phyloP scores from a whole-genome alignment of 805 yeast species.

The Zygosaccharomyces bailii region DNA sequence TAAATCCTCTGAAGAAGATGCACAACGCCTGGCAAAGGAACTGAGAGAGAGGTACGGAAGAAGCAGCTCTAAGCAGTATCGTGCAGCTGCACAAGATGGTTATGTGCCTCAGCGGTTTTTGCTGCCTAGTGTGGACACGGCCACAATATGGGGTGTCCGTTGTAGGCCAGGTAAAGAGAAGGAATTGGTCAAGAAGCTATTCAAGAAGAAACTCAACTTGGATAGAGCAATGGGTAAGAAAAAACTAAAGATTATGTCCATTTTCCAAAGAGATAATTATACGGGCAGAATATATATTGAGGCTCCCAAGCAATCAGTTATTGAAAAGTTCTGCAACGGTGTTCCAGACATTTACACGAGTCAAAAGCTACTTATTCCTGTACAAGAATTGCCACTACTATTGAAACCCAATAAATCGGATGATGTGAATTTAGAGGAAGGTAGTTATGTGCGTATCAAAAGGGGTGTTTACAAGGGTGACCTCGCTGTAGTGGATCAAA shows the following conservation, averaged over 20 bases:
- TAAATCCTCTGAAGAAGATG: slow-evolving; percentile 88
- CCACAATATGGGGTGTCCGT: slow-evolving; percentile 92
- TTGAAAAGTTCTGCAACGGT: slow-evolving; percentile 82
- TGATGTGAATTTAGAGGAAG: slow-evolving; percentile 86
- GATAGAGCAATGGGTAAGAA: slow-evolving; percentile 59
- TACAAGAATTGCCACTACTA: slow-evolving; percentile 90
- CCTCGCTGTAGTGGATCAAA: slow-evolving; percentile 86
- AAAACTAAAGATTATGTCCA: slow-evolving; percentile 82
- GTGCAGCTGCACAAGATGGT: slow-evolving; percentile 72
- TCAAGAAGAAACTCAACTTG: slow-evolving; percentile 78
- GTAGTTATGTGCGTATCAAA: slow-evolving; percentile 84
- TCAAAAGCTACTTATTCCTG: slow-evolving; percentile 85
- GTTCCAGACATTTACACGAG: slow-evolving; percentile 76
- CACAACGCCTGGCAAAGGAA: slow-evolving; percentile 88
- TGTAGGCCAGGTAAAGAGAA: slow-evolving; percentile 92
- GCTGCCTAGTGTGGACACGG: slow-evolving; percentile 94
- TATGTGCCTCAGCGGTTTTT: slow-evolving; percentile 89
- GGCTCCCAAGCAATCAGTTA: slow-evolving; percentile 90
- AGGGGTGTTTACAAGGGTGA: slow-evolving; percentile 92
- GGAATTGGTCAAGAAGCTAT: slow-evolving; percentile 77
- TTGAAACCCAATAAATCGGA: slow-evolving; percentile 84
- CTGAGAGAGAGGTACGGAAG: slow-evolving; percentile 91
- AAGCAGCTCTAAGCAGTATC: slow-evolving; percentile 70
- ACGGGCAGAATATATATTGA: slow-evolving; percentile 90
- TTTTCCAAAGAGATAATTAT: slow-evolving; percentile 91